A percentile compares a stretch with the other conserved stretches of the same genome.
These are phyloP conservation scores for Vitis hybrid DNA, from an alignment of 177 flowering plant genomes.

Conservation along the genomic window DNA sequence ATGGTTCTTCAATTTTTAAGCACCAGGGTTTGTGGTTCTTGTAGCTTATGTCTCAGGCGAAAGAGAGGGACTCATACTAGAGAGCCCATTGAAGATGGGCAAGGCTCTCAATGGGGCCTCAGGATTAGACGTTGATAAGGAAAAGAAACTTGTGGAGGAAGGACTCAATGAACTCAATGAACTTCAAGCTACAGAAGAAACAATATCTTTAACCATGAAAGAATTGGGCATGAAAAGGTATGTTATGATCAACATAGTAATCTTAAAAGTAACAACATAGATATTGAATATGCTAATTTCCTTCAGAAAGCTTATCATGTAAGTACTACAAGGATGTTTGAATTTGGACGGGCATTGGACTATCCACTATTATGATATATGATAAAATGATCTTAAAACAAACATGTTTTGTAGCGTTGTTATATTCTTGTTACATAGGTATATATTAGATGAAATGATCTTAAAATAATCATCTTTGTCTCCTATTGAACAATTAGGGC, in stretches of 20 bases:
- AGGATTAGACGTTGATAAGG: slow-evolving; percentile 58
- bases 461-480: too few relatives aligned
- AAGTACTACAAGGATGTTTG: too few relatives aligned
- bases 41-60: slow-evolving; percentile 78
- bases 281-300: too few relatives aligned
- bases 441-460: too few relatives aligned
- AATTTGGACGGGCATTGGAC: too few relatives aligned
- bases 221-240: slow-evolving; percentile 68
- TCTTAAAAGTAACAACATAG: too few relatives aligned
- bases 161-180: slow-evolving; percentile 35
- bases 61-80: slow-evolving; percentile 48
- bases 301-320: too few relatives aligned
- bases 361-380: too few relatives aligned
- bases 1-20: neutral
- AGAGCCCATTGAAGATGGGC: slow-evolving; percentile 44
- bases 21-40: too few relatives aligned
- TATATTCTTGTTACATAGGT: too few relatives aligned
- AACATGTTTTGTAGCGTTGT: too few relatives aligned
- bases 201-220: slow-evolving; percentile 49
- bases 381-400: too few relatives aligned
- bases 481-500: slow-evolving; percentile 12
- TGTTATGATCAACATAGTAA: neutral
- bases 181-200: slow-evolving; percentile 25
- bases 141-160: slow-evolving; percentile 43
- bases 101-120: slow-evolving; percentile 56